Evolutionary conservation across 768 basidiomycete species (phyloP), one percentile per base, ranked within the genome.

Genomic region (Tricholoma hemisulphureum): DNA sequence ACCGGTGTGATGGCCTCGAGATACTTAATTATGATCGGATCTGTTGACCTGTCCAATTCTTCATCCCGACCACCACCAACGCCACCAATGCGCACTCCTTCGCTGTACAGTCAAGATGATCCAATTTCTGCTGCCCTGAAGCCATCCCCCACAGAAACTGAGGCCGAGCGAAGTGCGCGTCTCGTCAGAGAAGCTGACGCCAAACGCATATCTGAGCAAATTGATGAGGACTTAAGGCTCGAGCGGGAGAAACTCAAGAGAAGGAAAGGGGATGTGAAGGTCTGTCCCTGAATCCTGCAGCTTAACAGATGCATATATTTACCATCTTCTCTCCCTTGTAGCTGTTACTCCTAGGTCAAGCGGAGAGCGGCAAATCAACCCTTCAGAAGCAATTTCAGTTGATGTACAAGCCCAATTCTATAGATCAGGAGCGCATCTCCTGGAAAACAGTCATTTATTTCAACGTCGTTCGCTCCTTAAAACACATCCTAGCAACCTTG

Each of bases 301-400:
- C 24, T 23, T 48, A 18, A 55, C 51, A 56, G 46, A 58, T 75
- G 71, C 71, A 75, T 77, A 76, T 74, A 77, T 63, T 75, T 56
- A 76, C 62, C 28, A 18, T 61, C 51, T 48, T 39, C 51, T 56
- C 51, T 13, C 54, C 35, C 23, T 35, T 57, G 50, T 63, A 91
- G 87, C 72, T 90, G 41, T 73, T 91, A n/a, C 78, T 91, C 56
- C 80, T 90, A 37, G 89, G 89, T 35, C 88, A 90, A 65, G 88
- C 88, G 35, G 88, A 90, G 75, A 89, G 86, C 48, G 88, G 87
- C 63, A 89, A 90, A 67, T 86, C 86, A 29, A 89, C 87, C 3
- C 79, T 90, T 48, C 87, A 88, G 71, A 89, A 89, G 67, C 88
- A 88, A 66, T 89, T 88, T 63, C 88, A 90, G 69, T 82, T 91